These are phyloP conservation scores for Aethionema arabicum DNA, from an alignment of 345 rosid species.

Conservation along the genomic window DNA sequence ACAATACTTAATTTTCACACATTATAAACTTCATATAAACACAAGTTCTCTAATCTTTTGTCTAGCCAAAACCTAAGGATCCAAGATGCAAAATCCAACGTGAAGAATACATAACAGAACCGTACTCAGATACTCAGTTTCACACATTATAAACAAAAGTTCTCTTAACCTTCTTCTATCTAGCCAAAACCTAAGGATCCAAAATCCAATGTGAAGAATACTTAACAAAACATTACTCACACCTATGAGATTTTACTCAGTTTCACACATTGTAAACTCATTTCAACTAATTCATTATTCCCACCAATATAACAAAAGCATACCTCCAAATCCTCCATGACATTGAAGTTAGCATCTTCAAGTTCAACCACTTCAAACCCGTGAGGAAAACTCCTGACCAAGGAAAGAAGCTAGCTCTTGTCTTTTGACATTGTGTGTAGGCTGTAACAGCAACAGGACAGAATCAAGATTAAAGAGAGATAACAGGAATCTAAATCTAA, in stretches of 20 bases:
- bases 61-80: too few relatives aligned
- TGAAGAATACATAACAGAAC: neutral
- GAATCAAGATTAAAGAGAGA: constrained; percentile 3
- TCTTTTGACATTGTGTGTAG: constrained; percentile 74
- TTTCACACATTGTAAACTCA: too few relatives aligned
- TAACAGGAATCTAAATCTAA: neutral
- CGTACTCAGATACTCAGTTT: too few relatives aligned
- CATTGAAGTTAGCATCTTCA: constrained; percentile 79
- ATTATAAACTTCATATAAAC: too few relatives aligned
- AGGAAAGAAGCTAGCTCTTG: constrained; percentile 56
- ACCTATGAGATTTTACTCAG: too few relatives aligned
- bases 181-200: too few relatives aligned
- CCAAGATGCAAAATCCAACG: too few relatives aligned
- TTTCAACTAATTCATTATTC: neutral
- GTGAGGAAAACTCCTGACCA: constrained; percentile 56
- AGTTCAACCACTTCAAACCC: constrained; percentile 78
- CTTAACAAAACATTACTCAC: neutral
- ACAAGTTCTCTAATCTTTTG: too few relatives aligned
- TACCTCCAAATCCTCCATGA: constrained; percentile 86
- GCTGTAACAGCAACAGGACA: constrained; percentile 34
- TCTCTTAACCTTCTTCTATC: too few relatives aligned
- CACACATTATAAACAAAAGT: too few relatives aligned
- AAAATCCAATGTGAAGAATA: neutral
- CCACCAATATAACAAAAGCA: neutral
- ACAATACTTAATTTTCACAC: too few relatives aligned